Base-by-base conservation (phyloP, 2,329 filamentous ascomycete genomes). In the Remersonia thermophila region DNA sequence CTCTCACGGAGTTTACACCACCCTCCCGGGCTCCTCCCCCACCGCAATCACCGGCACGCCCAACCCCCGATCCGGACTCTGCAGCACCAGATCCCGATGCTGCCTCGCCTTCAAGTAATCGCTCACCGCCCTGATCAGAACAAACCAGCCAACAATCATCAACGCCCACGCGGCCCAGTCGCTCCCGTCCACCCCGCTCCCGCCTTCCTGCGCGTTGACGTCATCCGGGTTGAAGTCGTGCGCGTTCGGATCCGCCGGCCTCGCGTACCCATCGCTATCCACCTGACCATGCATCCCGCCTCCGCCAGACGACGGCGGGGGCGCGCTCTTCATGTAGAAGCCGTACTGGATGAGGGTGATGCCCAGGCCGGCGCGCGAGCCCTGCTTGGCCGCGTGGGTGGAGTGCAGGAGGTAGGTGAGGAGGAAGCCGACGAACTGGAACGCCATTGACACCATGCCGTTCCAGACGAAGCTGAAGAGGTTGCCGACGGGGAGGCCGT, bases 131-230 rank as follows among this genome's bases (percentile, higher is more conserved):
- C 87, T 76, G 54, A 98, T 96, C 43, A 98, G 66, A 44, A 98
- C 86, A 54, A 96, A 96, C 91, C 91, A 98, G 4, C 91, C 91
- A 2, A 93, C 80, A 53, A 98, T 83, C 91, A 98, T 98, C 32
- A 98, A 61, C 12, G 83, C 67, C 51, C 96, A 98, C 9, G 86
- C 83, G 44, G 94, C 66, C 84, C 84, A 95, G 55, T 96, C 87
- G 45, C 72, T 80, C 35, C 79, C 80, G 5, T 70, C 73, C 29
- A 94, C 71, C 6, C 56, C 48, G 43, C 56, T 49, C 35, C 55
- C 49, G 36, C 53, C 49, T 36, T 49, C 42, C 9, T 14, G 12
- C 7, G 34, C 65, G 3, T 66, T 64, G 0, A 89, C 80, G 3
- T 73, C 64, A 47, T 71, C 73, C 1, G 84, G 81, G 53, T 93